Evolutionary conservation across 176 grass and related monocot genomes (phyloP).

Genomic region (Urochloa ruziziensis): DNA sequence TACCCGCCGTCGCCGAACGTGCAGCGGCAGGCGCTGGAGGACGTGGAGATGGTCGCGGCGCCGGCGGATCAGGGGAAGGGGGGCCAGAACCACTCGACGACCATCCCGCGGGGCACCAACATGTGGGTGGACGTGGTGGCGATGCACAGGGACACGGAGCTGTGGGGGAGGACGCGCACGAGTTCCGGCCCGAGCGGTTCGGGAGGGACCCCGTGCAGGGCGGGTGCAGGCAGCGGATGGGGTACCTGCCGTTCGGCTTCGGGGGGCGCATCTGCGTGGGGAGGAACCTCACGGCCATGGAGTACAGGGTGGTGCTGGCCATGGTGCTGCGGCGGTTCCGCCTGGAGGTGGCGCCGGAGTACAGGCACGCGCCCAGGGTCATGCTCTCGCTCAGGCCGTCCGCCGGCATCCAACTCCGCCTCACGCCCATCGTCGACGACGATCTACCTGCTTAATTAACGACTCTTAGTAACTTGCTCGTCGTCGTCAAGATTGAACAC

Average conservation of each 20-base stretch:
- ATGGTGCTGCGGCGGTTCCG: conserved; percentile 59
- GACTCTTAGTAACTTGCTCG: no score
- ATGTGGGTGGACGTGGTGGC: conserved; percentile 95
- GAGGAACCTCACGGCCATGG: conserved; percentile 57
- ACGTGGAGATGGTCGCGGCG: background rate
- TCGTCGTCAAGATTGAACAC: no score
- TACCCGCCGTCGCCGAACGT: conserved; percentile 86
- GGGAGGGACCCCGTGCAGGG: conserved; percentile 29
- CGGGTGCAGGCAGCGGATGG: conserved; percentile 70
- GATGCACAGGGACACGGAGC: conserved; percentile 67
- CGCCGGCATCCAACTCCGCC: conserved; percentile 57
- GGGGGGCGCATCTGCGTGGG: conserved; percentile 69
- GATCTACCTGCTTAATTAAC: no score
- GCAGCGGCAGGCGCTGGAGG: conserved; percentile 70
- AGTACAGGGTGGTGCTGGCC: conserved; percentile 74
- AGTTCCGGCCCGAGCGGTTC: conserved; percentile 74
- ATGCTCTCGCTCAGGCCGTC: conserved; percentile 82
- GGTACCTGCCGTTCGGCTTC: conserved; percentile 83
- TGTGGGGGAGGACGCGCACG: conserved; percentile 63
- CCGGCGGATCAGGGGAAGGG: no score
- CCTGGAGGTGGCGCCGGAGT: conserved; percentile 46
- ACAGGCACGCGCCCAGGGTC: conserved; percentile 55
- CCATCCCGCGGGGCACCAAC: conserved; percentile 78
- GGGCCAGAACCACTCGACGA: no score
- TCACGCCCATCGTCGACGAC: conserved; percentile 23